phyloP scores from a whole-genome alignment of 768 basidiomycete genomes.

The Suillus luteus region DNA sequence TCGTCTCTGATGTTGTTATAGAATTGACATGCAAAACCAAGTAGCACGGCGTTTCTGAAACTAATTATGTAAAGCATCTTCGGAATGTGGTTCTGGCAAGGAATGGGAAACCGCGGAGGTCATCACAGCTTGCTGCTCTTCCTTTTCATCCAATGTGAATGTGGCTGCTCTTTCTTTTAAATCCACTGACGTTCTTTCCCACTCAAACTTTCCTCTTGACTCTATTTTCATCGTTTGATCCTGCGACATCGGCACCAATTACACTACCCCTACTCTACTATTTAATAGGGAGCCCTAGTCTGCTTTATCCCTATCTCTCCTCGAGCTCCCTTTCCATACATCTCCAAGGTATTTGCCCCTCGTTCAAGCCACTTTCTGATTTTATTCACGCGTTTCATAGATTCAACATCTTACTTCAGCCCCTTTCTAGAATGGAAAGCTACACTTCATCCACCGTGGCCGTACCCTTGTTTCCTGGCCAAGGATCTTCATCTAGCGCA shows the following conservation, averaged over 20 bases:
- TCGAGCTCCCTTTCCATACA: neutral
- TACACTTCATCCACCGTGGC: constrained; percentile 10
- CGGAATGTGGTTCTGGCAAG: constrained; percentile 5
- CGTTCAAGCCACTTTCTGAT: neutral
- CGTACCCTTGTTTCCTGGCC: constrained; percentile 59
- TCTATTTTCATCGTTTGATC: neutral
- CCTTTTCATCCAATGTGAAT: neutral
- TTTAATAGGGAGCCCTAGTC: neutral
- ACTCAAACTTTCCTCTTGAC: neutral
- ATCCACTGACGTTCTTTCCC: neutral
- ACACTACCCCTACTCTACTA: neutral
- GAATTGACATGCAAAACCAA: neutral
- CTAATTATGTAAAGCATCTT: constrained; percentile 5
- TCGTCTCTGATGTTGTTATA: no score
- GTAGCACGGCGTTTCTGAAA: neutral
- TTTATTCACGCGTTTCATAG: neutral
- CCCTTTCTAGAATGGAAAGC: neutral
- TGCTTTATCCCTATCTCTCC: neutral
- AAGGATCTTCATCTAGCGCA: constrained; percentile 45
- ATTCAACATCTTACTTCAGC: neutral
- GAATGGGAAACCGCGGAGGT: constrained; percentile 5
- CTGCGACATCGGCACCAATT: neutral
- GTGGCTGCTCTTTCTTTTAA: neutral
- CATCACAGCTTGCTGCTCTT: neutral
- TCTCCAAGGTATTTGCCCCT: neutral